Percentiles rank a stretch among this genome's conserved stretches.
Evolutionary conservation across 2,329 filamentous ascomycete genomes (phyloP).

Genomic region (Bipolaris cookei): DNA sequence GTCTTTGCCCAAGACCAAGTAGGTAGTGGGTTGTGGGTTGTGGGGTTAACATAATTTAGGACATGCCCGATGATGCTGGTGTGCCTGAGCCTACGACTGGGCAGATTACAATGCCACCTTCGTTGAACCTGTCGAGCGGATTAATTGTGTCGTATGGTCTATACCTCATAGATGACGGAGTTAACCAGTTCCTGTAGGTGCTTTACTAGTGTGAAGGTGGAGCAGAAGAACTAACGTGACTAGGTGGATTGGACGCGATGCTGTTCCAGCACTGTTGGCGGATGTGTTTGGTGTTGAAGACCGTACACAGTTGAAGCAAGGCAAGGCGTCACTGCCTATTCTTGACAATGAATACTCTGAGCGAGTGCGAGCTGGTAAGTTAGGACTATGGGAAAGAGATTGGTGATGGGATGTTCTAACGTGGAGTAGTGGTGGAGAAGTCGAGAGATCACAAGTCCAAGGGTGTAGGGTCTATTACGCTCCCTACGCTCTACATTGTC

Average conservation of each 20-base stretch:
- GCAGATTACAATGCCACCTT: slow-evolving; percentile 84
- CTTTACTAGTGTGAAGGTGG: neutral
- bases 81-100: slow-evolving; percentile 84
- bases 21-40: too few relatives aligned
- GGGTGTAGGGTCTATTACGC: slow-evolving; percentile 89
- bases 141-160: slow-evolving; percentile 86
- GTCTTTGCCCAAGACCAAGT: neutral
- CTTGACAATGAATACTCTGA: slow-evolving; percentile 97
- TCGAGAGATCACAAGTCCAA: slow-evolving; percentile 84
- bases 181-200: slow-evolving; percentile 82
- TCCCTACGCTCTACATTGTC: slow-evolving; percentile 91
- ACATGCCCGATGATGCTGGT: slow-evolving; percentile 95
- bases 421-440: slow-evolving; percentile 80
- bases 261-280: slow-evolving; percentile 82
- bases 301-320: slow-evolving; percentile 82
- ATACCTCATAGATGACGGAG: slow-evolving; percentile 95
- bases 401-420: slow-evolving; percentile 6
- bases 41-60: slow-evolving; percentile 72
- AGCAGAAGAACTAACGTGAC: slow-evolving; percentile 7
- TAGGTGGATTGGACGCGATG: slow-evolving; percentile 88
- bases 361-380: slow-evolving; percentile 67
- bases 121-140: slow-evolving; percentile 86
- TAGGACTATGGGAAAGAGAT: neutral
- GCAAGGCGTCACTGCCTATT: slow-evolving; percentile 85
- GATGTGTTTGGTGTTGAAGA: slow-evolving; percentile 93